Conservation (phyloP, 139 green algal species). For the Chlamydomonas applanata region DNA sequence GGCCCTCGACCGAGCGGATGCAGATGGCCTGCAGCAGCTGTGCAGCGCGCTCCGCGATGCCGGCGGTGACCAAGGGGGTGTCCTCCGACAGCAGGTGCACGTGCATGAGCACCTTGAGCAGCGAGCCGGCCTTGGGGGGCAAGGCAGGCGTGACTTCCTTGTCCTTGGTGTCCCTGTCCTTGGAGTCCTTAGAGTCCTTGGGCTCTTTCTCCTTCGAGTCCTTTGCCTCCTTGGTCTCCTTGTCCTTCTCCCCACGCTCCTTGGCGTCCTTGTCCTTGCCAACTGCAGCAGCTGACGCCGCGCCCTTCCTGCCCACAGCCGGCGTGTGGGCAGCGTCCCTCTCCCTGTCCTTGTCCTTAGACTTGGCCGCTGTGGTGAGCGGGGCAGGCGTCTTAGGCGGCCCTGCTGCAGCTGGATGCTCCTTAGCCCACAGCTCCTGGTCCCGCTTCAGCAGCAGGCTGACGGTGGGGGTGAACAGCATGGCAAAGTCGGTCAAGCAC, state of each 20-base stretch:
- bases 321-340: not conserved
- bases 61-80: not conserved
- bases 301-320: not conserved
- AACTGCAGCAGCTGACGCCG: not conserved
- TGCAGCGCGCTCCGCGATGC: slow-evolving; percentile 21
- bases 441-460: slow-evolving; percentile 81
- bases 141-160: not conserved
- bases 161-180: not conserved
- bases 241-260: not conserved
- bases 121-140: slow-evolving; percentile 26
- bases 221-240: not conserved
- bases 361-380: too few relatives aligned
- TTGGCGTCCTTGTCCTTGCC: not conserved
- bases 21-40: slow-evolving; percentile 60
- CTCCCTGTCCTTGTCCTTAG: not conserved
- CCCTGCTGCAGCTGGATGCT: not conserved
- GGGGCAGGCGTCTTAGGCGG: too few relatives aligned
- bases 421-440: slow-evolving; percentile 45
- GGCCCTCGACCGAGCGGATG: slow-evolving; percentile 77
- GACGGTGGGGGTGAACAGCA: slow-evolving; percentile 73
- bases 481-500: slow-evolving; percentile 82
- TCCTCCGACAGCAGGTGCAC: slow-evolving; percentile 51
- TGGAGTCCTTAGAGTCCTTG: not conserved
- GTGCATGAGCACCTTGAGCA: slow-evolving; percentile 72
- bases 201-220: not conserved